Percentiles rank a stretch among this genome's conserved stretches.
Evolutionary conservation across 1,284 basidiomycete genomes (phyloP).

Genomic region (Boletus subluridellus): DNA sequence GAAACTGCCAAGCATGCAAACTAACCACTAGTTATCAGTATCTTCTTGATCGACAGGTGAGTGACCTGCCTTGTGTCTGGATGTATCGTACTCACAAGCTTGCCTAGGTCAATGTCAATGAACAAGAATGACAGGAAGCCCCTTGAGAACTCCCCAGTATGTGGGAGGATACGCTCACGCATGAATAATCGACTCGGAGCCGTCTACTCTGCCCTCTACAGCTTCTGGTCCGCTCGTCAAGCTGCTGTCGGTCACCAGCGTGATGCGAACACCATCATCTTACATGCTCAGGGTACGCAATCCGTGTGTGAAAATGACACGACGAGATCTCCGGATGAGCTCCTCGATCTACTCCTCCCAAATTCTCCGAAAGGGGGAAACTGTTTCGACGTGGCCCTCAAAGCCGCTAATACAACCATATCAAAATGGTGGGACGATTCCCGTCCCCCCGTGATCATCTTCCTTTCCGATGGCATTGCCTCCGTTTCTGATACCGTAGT

Average conservation of each 20-base stretch:
- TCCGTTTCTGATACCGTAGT: conserved; percentile 36
- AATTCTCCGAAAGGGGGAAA: conserved; percentile 43
- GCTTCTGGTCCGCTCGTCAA: conserved; percentile 52
- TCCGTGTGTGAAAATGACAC: conserved; percentile 45
- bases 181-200: conserved; percentile 56
- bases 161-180: conserved; percentile 29
- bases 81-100: neutral
- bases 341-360: conserved; percentile 42
- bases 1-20: neutral
- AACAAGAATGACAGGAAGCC: conserved; percentile 39
- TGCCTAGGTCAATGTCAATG: conserved; percentile 53
- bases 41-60: conserved; percentile 53
- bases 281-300: conserved; percentile 40
- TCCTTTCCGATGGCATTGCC: conserved; percentile 54
- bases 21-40: conserved; percentile 33
- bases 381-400: conserved; percentile 44
- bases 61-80: neutral
- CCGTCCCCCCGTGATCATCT: conserved; percentile 56
- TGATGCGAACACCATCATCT: conserved; percentile 55
- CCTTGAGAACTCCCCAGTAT: conserved; percentile 39
- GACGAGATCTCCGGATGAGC: conserved; percentile 41
- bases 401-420: conserved; percentile 40
- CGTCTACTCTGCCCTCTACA: conserved; percentile 49
- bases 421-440: conserved; percentile 46
- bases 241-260: conserved; percentile 35